phyloP scores from a whole-genome alignment of 805 yeast genomes.

The Torulaspora quercuum region DNA sequence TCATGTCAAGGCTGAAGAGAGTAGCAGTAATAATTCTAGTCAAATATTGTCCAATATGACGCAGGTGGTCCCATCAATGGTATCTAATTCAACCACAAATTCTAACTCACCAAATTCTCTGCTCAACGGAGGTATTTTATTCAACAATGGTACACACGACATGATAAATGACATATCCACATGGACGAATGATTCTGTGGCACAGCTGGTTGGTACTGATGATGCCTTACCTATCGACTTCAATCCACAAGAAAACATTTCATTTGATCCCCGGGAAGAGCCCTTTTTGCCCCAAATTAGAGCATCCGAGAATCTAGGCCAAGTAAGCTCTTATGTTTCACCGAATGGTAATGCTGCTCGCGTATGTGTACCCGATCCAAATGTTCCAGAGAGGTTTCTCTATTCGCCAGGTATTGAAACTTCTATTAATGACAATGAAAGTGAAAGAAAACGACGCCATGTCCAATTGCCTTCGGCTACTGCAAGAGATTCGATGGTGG shows the following conservation, averaged over 20 bases:
- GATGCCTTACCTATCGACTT: slow-evolving; percentile 9
- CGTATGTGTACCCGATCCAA: not conserved
- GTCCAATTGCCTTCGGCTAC: slow-evolving; percentile 10
- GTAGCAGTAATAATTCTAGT: not conserved
- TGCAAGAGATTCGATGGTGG: slow-evolving; percentile 29
- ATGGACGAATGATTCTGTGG: slow-evolving; percentile 46
- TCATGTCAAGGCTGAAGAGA: slow-evolving; percentile 2
- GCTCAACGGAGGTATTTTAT: slow-evolving; percentile 23
- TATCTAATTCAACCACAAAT: slow-evolving; percentile 3
- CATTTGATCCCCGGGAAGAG: slow-evolving; percentile 13
- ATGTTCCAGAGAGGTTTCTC: not conserved
- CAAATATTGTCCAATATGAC: not conserved
- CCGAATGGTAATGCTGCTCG: not conserved
- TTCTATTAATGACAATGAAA: not conserved
- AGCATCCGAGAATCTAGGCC: slow-evolving; percentile 1
- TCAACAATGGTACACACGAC: slow-evolving; percentile 46
- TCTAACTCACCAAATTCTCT: slow-evolving; percentile 10
- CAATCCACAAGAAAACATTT: slow-evolving; percentile 9
- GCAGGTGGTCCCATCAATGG: slow-evolving; percentile 6
- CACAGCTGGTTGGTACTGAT: slow-evolving; percentile 18
- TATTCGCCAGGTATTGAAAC: not conserved
- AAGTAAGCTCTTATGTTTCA: not conserved
- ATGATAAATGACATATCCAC: slow-evolving; percentile 60
- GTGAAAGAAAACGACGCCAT: slow-evolving; percentile 4
- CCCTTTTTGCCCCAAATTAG: slow-evolving; percentile 9